phyloP scores from a whole-genome alignment of 2,329 filamentous ascomycete species.

The Helminthosporium solani region DNA sequence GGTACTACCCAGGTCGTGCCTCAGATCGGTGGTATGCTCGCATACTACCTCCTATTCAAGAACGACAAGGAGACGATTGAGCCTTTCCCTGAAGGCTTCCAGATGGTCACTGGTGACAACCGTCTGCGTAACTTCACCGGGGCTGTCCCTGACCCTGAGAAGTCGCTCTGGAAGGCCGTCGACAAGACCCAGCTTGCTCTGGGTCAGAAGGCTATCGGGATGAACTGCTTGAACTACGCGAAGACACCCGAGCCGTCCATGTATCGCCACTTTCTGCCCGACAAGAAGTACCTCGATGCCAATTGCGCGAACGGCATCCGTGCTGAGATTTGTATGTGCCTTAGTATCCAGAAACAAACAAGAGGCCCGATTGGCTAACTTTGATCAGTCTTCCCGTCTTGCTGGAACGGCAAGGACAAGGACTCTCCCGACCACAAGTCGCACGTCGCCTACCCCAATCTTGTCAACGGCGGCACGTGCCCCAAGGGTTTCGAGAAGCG shows the following conservation, averaged over 20 bases:
- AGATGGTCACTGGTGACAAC: slow-evolving; percentile 69
- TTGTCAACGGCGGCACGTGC: slow-evolving; percentile 56
- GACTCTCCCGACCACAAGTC: slow-evolving; percentile 61
- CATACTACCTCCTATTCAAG: slow-evolving; percentile 75
- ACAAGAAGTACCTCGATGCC: slow-evolving; percentile 75
- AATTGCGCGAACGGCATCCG: slow-evolving; percentile 81
- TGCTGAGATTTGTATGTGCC: slow-evolving; percentile 55
- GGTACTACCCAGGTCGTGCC: slow-evolving; percentile 66
- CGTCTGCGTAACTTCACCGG: slow-evolving; percentile 54
- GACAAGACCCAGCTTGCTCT: slow-evolving; percentile 71
- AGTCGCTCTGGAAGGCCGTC: slow-evolving; percentile 66
- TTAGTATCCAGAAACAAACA: background rate
- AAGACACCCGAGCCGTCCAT: slow-evolving; percentile 67
- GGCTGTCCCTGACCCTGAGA: slow-evolving; percentile 65
- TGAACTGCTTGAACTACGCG: slow-evolving; percentile 91
- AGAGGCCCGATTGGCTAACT: background rate
- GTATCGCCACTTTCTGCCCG: slow-evolving; percentile 77
- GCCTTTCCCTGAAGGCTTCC: slow-evolving; percentile 69
- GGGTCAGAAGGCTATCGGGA: slow-evolving; percentile 79
- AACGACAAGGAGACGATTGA: slow-evolving; percentile 61
- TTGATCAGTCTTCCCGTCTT: slow-evolving; percentile 64
- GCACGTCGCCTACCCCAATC: slow-evolving; percentile 65
- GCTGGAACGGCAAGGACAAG: slow-evolving; percentile 64
- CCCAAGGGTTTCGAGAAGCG: slow-evolving; percentile 56
- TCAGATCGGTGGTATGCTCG: slow-evolving; percentile 51